Evolutionary conservation across 768 basidiomycete genomes (phyloP).

Genomic region (Cubamyces lactineus): DNA sequence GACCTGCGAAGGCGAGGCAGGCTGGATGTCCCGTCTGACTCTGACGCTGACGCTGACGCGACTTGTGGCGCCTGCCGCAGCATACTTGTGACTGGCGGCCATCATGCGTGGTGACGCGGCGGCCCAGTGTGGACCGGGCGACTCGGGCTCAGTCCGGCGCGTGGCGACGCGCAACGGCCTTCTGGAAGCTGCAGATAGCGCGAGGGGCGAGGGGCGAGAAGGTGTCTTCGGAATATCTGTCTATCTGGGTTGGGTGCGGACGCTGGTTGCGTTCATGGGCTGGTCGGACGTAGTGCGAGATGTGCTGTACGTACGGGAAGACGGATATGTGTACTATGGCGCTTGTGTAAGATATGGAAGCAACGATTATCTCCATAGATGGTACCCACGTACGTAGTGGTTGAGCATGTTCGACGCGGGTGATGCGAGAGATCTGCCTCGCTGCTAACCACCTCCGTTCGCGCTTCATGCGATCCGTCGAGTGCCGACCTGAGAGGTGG

Average conservation of each 20-base stretch:
- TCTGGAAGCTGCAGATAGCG: background rate
- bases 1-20: background rate
- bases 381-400: too few species aligned
- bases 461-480: too few species aligned
- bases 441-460: too few species aligned
- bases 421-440: too few species aligned
- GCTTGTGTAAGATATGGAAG: conserved; percentile 1
- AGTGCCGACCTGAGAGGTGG: too few species aligned
- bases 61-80: conserved; percentile 37
- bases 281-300: background rate
- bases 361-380: too few species aligned
- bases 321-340: background rate
- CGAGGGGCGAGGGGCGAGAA: too few species aligned
- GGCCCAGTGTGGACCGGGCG: background rate
- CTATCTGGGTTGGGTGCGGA: too few species aligned
- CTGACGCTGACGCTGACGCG: conserved; percentile 10
- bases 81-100: conserved; percentile 64
- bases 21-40: background rate
- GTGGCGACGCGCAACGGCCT: background rate
- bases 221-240: too few species aligned
- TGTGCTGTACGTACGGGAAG: background rate
- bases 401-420: too few species aligned
- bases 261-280: background rate
- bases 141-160: too few species aligned
- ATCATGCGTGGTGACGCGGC: conserved; percentile 58